Conservation (phyloP, 2,329 filamentous ascomycete species). For the Cephalotrichum gorgonifer region DNA sequence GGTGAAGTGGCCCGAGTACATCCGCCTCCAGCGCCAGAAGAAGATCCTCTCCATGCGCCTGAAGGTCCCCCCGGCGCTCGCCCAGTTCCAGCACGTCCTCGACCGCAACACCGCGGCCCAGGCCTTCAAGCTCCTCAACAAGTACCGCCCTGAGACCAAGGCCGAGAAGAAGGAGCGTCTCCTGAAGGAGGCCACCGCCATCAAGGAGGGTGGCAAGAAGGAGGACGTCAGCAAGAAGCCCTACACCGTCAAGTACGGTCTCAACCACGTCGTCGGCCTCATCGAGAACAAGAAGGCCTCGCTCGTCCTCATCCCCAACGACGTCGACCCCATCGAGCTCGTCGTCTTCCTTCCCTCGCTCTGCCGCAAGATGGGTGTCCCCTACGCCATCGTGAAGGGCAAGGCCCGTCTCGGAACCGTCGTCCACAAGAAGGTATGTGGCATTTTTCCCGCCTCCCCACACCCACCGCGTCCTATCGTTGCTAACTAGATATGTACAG, state of each 20-base stretch:
- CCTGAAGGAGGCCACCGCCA: constrained; percentile 92
- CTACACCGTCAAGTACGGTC: constrained; percentile 97
- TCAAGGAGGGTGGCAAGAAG: constrained; percentile 99
- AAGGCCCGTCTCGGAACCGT: constrained; percentile 98
- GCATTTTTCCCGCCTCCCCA: no score
- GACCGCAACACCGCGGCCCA: constrained; percentile 95
- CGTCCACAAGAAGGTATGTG: constrained; percentile 94
- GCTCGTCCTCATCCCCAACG: constrained; percentile 96
- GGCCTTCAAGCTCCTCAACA: constrained; percentile 98
- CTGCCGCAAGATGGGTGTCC: constrained; percentile 99
- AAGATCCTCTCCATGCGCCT: constrained; percentile 97
- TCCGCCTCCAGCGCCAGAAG: constrained; percentile 87
- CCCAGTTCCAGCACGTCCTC: constrained; percentile 96
- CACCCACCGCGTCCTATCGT: no score
- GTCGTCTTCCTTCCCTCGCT: constrained; percentile 98
- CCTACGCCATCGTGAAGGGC: constrained; percentile 99
- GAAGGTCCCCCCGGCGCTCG: constrained; percentile 94
- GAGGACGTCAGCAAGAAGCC: constrained; percentile 99
- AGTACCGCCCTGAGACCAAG: constrained; percentile 99
- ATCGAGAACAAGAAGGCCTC: constrained; percentile 99
- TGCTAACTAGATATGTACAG: constrained; percentile 32
- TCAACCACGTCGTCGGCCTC: constrained; percentile 97
- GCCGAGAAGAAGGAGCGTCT: constrained; percentile 99
- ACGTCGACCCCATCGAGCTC: constrained; percentile 98
- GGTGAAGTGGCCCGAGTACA: constrained; percentile 99